Conservation (phyloP, 257 asterid species). For the Avicennia marina region DNA sequence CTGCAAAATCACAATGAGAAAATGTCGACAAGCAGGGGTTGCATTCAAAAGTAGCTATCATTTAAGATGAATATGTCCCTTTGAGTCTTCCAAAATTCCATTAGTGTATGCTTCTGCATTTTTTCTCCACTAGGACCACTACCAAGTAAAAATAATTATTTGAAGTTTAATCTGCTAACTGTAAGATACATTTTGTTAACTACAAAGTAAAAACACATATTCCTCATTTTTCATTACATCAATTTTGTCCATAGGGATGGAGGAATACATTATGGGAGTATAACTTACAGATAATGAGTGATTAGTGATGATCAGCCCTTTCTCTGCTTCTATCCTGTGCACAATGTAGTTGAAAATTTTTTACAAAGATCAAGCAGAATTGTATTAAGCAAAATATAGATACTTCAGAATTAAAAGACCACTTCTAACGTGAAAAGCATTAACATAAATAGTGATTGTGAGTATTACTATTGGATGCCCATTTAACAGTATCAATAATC, state of each 20-base stretch:
- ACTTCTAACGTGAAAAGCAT: neutral
- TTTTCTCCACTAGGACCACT: neutral
- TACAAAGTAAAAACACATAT: too few species aligned
- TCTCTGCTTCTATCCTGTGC: slow-evolving; percentile 94
- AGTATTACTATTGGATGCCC: too few species aligned
- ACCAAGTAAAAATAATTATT: neutral
- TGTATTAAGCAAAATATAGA: slow-evolving; percentile 4
- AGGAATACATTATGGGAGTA: slow-evolving; percentile 20
- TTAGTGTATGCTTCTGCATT: neutral
- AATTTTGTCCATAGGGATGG: neutral
- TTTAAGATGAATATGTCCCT: slow-evolving; percentile 5
- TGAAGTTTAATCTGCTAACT: neutral
- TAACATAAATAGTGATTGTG: too few species aligned
- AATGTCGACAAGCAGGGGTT: slow-evolving; percentile 7
- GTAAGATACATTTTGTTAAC: too few species aligned
- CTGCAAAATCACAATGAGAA: neutral
- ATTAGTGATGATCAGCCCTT: slow-evolving; percentile 83
- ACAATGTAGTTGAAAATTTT: slow-evolving; percentile 18
- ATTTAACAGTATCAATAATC: neutral
- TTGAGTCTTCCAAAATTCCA: too few species aligned
- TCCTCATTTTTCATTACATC: neutral
- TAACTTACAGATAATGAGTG: slow-evolving; percentile 80
- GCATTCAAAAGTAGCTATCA: slow-evolving; percentile 1
- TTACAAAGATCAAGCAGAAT: slow-evolving; percentile 2
- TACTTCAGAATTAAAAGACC: slow-evolving; percentile 11